phyloP scores from a whole-genome alignment of 768 basidiomycete genomes.

The Trametes cinnabarina region DNA sequence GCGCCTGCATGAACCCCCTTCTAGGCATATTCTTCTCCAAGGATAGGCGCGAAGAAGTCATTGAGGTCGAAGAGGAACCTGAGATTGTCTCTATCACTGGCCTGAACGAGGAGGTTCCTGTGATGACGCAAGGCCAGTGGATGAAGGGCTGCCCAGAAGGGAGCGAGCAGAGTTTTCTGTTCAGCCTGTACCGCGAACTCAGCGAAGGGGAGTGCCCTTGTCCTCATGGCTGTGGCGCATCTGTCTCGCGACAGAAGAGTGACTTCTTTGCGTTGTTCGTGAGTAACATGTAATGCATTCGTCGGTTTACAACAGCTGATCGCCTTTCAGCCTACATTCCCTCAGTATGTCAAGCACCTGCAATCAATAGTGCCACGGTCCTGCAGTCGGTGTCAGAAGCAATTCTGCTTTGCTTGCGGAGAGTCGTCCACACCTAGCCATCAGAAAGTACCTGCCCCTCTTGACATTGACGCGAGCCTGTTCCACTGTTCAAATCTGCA shows the following conservation, averaged over 20 bases:
- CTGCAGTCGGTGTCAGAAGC: conserved; percentile 43
- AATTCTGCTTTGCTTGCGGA: conserved; percentile 48
- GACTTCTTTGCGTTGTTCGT: conserved; percentile 87
- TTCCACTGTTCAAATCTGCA: conserved; percentile 91
- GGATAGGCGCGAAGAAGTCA: conserved; percentile 86
- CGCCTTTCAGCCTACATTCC: conserved; percentile 61
- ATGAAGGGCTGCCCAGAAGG: conserved; percentile 97
- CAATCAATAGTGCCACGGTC: conserved; percentile 52
- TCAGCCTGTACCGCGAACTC: conserved; percentile 77
- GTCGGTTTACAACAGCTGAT: conserved; percentile 1
- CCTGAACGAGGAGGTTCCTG: conserved; percentile 47
- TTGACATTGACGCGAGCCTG: conserved; percentile 52
- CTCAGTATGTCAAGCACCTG: conserved; percentile 65
- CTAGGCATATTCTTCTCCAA: conserved; percentile 93
- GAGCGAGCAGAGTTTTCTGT: conserved; percentile 85
- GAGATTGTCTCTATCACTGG: conserved; percentile 46
- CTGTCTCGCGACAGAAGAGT: conserved; percentile 57
- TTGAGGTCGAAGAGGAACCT: conserved; percentile 84
- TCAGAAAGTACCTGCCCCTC: conserved; percentile 25
- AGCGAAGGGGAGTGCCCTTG: conserved; percentile 63
- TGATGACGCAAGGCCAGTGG: conserved; percentile 91
- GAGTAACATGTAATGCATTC: conserved; percentile 36
- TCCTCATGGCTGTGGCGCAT: conserved; percentile 71
- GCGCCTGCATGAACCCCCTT: conserved; percentile 7
- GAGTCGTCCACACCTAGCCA: conserved; percentile 35